These are phyloP conservation scores for Dioszegia crocea DNA, from an alignment of 768 basidiomycete genomes.

Conservation along the genomic window DNA sequence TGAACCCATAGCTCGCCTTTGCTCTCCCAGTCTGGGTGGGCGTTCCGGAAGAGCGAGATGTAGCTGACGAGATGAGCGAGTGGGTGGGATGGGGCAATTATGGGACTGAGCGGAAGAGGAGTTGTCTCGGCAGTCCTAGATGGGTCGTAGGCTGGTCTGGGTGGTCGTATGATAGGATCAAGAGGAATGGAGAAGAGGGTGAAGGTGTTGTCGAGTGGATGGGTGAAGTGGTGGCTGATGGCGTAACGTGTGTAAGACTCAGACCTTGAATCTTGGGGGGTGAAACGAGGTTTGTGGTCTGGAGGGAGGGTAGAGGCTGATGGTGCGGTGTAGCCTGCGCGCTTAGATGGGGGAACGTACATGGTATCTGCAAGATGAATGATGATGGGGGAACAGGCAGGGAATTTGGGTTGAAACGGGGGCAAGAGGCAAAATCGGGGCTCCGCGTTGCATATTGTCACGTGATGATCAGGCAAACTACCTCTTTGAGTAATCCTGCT, in stretches of 20 bases:
- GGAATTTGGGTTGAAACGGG: neutral
- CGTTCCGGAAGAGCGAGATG: constrained; percentile 19
- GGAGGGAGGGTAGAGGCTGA: constrained; percentile 1
- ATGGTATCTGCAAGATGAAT: neutral
- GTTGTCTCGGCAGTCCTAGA: constrained; percentile 11
- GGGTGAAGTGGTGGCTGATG: constrained; percentile 13
- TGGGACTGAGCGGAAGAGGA: constrained; percentile 19
- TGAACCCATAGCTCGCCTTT: constrained; percentile 30
- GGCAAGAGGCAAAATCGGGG: too few species aligned
- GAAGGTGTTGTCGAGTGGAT: constrained; percentile 20
- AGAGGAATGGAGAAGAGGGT: constrained; percentile 20
- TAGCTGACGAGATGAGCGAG: constrained; percentile 23
- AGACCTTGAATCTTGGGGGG: neutral
- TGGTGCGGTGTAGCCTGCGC: constrained; percentile 14
- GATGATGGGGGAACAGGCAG: neutral
- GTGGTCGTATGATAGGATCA: neutral
- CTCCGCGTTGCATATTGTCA: too few species aligned
- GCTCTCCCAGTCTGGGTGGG: constrained; percentile 26
- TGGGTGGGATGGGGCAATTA: constrained; percentile 14
- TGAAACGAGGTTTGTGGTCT: constrained; percentile 5
- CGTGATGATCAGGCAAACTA: too few species aligned
- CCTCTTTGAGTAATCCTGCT: too few species aligned
- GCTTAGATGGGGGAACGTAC: constrained; percentile 23
- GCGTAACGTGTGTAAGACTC: neutral
- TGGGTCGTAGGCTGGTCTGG: constrained; percentile 5